Base-by-base conservation (phyloP, 1,139 yeast species). In the Meyerozyma elateridarum region DNA sequence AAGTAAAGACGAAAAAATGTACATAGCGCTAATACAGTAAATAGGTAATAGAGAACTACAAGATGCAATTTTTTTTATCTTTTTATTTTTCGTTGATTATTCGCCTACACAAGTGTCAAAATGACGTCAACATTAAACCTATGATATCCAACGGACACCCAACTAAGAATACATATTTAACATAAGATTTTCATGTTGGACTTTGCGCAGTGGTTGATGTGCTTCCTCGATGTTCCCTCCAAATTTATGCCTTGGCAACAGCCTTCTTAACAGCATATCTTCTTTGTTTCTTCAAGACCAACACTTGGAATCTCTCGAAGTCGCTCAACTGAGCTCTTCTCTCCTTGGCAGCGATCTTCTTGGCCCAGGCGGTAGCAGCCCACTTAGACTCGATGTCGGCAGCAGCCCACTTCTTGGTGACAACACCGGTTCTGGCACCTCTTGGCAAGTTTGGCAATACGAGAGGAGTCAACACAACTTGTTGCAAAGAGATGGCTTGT, bases 251-350 rank as follows among this genome's bases (percentile, higher is more conserved):
- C 52, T 52, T 50, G 41, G 54, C 56, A 42, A 65, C 59, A 54
- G 71, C 70, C 58, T 87, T 89, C 77, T 84, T 85, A 62, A 89
- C 89, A 71, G 91, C 88, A 65, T 69, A 81, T 76, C 91, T 84
- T 75, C 87, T 87, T 79, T 89, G 96, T 81, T 88, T 91, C 85
- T 85, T 89, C 70, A 87, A 82, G 56, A 87, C 93, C 69, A 85
- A 67, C 57, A 89, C 98, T 79, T 91, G 96, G 96, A 91, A 91
- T 82, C 99, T 89, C 79, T 91, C 96, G 61, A 91, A 91, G 74
- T 91, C 99, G 55, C 91, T 65, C 67, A 93, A 83, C 64, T 82
- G 74, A 58, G 93, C 70, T 79, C 98, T 85, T 71, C 81, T 87
- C 71, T 84, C 80, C 71, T 84, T 87, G 70, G 85, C 82, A 62